Conservation (phyloP, 108 stramenopile species). For the Nannochloropsis oceanica region DNA sequence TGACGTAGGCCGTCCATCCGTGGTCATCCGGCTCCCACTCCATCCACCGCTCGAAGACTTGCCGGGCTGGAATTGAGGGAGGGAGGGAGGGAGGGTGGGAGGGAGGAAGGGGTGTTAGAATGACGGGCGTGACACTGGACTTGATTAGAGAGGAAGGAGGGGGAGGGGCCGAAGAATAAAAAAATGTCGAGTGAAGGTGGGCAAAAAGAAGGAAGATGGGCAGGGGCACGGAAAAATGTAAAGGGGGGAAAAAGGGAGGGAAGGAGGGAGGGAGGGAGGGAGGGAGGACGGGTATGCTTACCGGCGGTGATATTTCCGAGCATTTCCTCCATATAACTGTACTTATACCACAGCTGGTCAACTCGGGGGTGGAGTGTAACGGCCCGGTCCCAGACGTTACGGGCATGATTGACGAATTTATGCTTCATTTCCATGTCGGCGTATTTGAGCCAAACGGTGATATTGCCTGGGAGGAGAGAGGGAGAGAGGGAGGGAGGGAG, state of each 20-base stretch:
- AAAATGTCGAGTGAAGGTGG: too few species aligned
- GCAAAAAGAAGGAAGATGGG: too few species aligned
- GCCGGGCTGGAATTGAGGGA: too few species aligned
- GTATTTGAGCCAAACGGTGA: constrained; percentile 85
- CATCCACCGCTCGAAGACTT: constrained; percentile 98
- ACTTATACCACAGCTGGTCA: constrained; percentile 98
- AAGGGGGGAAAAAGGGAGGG: neutral
- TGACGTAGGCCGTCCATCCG: constrained; percentile 80
- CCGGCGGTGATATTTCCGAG: constrained; percentile 74
- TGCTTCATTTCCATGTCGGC: constrained; percentile 95
- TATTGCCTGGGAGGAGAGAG: constrained; percentile 9
- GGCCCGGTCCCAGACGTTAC: constrained; percentile 89
- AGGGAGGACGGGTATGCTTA: neutral
- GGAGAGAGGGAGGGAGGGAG: neutral
- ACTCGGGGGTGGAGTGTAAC: constrained; percentile 78
- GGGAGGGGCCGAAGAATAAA: neutral
- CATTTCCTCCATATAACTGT: constrained; percentile 94
- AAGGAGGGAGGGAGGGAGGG: neutral
- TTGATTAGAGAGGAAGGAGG: neutral
- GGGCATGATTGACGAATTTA: constrained; percentile 92
- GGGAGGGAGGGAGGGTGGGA: constrained; percentile 1
- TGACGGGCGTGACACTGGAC: too few species aligned
- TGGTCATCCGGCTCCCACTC: constrained; percentile 95
- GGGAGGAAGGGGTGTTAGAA: neutral
- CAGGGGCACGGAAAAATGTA: too few species aligned